These are phyloP conservation scores for Dendrocalamus sinicus DNA, from an alignment of 176 grass and related monocot genomes.

Conservation along the genomic window DNA sequence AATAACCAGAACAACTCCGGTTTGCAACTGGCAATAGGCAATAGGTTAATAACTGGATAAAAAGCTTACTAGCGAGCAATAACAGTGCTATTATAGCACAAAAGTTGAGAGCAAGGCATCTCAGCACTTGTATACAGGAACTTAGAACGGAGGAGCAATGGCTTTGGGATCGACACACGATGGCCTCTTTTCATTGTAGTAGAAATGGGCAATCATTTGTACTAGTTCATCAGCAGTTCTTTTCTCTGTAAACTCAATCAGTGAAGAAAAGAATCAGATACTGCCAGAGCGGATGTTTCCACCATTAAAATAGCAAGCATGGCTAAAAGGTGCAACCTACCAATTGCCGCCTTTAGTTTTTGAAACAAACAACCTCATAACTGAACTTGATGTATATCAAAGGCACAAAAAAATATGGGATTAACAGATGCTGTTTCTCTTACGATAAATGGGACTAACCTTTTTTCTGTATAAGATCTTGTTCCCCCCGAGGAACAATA, in stretches of 20 bases:
- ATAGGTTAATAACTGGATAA: neutral
- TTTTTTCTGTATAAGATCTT: slow-evolving; percentile 89
- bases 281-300: neutral
- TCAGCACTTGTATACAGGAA: slow-evolving; percentile 19
- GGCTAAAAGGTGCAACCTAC: neutral
- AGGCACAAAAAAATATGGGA: neutral
- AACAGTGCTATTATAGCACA: neutral
- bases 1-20: neutral
- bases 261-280: neutral
- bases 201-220: slow-evolving; percentile 80
- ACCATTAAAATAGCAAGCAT: neutral
- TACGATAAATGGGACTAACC: slow-evolving; percentile 44
- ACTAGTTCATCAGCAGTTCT: slow-evolving; percentile 72
- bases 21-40: neutral
- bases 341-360: neutral
- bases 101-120: neutral
- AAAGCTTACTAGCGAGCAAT: neutral
- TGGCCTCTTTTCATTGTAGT: slow-evolving; percentile 96
- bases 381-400: slow-evolving; percentile 11
- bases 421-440: neutral
- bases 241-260: slow-evolving; percentile 54
- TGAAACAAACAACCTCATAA: slow-evolving; percentile 3
- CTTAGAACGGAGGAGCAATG: slow-evolving; percentile 50
- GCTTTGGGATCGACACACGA: slow-evolving; percentile 68
- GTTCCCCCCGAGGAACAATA: slow-evolving; percentile 94